Base-by-base conservation (phyloP, 2,329 filamentous ascomycete genomes). In the Mollisia scopiformis region DNA sequence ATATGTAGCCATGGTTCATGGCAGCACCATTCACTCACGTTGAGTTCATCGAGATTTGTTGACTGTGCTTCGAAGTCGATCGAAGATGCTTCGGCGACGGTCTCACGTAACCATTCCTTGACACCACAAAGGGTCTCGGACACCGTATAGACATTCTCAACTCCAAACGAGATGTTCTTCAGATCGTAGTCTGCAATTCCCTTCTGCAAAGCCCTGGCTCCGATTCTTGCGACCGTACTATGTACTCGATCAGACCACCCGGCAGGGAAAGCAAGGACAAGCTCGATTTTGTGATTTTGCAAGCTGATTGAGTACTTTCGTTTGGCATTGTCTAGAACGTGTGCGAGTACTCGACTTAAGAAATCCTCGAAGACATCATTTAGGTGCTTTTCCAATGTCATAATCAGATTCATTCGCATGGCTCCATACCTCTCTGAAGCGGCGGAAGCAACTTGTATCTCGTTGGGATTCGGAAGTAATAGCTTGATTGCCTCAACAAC, bases 91-190 rank as follows among this genome's bases (percentile, higher is more conserved):
- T 57, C 59, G 4, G 46, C 39, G 21, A 58, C 46, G 1, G 59
- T 53, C 2, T 27, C 51, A 3, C 25, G 31, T 10, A 65, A 54
- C 62, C 62, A 65, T 51, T 62, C 59, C 55, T 58, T 62, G 6
- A 59, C 55, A 4, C 62, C 62, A 31, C 54, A 62, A 2, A 65
- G 28, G 1, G 62, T 65, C 35, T 65, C 62, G 1, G 62, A 65
- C 11, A 62, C 41, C 6, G 62, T 65, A 41, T 62, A 65, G 30
- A 66, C 61, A 53, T 66, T 55, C 39, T 63, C 52, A 6, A 66
- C 55, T 6, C 49, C 63, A 31, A 66, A 66, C 2, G 16, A 25
- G 30, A 58, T 49, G 19, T 30, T 55, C n/a, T 39, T 6, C n/a
- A 63, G 52, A 23, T 21, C 23, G 23, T 66, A 33, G 14, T 19